These are phyloP conservation scores for Candida dajiaensis DNA, from an alignment of 805 yeast genomes.

Conservation along the genomic window DNA sequence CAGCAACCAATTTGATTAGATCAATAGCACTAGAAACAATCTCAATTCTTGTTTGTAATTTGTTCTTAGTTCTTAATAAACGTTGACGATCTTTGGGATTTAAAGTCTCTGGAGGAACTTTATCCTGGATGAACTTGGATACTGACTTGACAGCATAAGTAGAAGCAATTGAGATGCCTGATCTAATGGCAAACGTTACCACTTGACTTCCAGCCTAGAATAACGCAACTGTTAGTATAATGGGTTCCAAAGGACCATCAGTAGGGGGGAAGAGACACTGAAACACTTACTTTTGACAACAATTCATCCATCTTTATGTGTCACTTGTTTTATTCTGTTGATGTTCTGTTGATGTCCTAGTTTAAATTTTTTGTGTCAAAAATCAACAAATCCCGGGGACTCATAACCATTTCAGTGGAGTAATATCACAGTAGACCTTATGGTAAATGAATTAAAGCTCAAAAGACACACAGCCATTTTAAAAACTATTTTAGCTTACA, in stretches of 20 bases:
- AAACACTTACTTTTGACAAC: conserved; percentile 25
- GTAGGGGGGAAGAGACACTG: too few relatives aligned
- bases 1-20: conserved; percentile 53
- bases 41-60: conserved; percentile 50
- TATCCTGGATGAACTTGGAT: conserved; percentile 42
- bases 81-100: conserved; percentile 32
- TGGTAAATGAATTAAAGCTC: too few relatives aligned
- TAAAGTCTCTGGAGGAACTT: conserved; percentile 38
- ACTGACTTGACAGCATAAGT: conserved; percentile 66
- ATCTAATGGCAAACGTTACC: conserved; percentile 71
- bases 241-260: too few relatives aligned
- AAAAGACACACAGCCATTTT: too few relatives aligned
- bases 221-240: too few relatives aligned
- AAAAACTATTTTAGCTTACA: too few relatives aligned
- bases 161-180: conserved; percentile 71
- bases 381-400: too few relatives aligned
- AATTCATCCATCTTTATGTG: conserved; percentile 37
- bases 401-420: too few relatives aligned
- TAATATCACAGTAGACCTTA: too few relatives aligned
- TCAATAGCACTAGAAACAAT: conserved; percentile 66
- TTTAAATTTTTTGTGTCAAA: too few relatives aligned
- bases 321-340: too few relatives aligned
- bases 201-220: conserved; percentile 65
- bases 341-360: too few relatives aligned
- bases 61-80: conserved; percentile 36